Conservation (phyloP, 2,329 filamentous ascomycete species). For the Ambrosiella xylebori region DNA sequence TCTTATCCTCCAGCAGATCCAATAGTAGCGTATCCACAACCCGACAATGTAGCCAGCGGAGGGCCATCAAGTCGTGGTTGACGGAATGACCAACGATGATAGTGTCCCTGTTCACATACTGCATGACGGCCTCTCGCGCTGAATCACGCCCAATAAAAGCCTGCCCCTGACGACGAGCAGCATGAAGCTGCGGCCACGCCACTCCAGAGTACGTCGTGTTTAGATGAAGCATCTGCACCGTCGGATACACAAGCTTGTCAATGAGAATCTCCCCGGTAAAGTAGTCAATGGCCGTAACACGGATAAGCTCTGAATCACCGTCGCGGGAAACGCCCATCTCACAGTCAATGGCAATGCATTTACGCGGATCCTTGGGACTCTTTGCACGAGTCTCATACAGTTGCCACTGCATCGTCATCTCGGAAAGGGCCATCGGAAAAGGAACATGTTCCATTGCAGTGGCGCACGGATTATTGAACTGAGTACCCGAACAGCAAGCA, state of each 20-base stretch:
- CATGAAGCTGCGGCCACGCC: slow-evolving; percentile 22
- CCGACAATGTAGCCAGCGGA: slow-evolving; percentile 30
- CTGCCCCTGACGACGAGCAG: slow-evolving; percentile 18
- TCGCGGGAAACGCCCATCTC: slow-evolving; percentile 33
- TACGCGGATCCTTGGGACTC: not conserved
- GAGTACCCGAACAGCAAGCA: slow-evolving; percentile 19
- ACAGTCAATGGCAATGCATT: slow-evolving; percentile 32
- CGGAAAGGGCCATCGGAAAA: slow-evolving; percentile 8
- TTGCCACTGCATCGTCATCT: slow-evolving; percentile 18
- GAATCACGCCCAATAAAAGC: slow-evolving; percentile 26
- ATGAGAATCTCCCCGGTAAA: slow-evolving; percentile 31
- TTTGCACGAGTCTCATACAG: slow-evolving; percentile 16
- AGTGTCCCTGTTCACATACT: slow-evolving; percentile 28
- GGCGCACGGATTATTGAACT: slow-evolving; percentile 16
- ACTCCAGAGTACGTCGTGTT: slow-evolving; percentile 36
- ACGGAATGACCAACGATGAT: slow-evolving; percentile 31
- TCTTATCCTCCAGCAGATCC: slow-evolving; percentile 16
- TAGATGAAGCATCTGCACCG: slow-evolving; percentile 28
- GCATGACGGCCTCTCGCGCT: slow-evolving; percentile 26
- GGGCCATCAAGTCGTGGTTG: slow-evolving; percentile 24
- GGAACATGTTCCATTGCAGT: slow-evolving; percentile 16
- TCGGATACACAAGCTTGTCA: slow-evolving; percentile 32
- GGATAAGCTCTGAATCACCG: slow-evolving; percentile 34
- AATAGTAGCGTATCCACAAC: slow-evolving; percentile 30
- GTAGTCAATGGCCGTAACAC: slow-evolving; percentile 33